Evolutionary conservation across 1,284 basidiomycete genomes (phyloP).

Genomic region (Ceratobasidium sp.): DNA sequence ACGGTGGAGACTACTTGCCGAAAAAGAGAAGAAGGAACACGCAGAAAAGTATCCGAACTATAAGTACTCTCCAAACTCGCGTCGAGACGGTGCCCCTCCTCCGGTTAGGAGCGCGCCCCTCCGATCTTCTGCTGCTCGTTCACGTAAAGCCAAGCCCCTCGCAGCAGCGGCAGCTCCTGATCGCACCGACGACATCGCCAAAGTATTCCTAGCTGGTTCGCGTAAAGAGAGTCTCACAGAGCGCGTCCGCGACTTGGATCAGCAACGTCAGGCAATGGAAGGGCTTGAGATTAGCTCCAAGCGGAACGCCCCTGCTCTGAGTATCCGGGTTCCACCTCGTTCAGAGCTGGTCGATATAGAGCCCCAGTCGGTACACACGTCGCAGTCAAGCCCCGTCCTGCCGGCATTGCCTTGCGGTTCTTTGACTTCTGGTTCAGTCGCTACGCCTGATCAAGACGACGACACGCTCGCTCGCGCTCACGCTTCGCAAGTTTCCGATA

Average conservation of each 20-base stretch:
- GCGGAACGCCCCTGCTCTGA: neutral
- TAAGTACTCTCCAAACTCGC: constrained; percentile 45
- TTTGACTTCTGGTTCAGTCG: neutral
- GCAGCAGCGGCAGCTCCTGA: too few relatives aligned
- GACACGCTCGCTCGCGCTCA: neutral
- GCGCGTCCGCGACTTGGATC: neutral
- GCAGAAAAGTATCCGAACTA: constrained; percentile 46
- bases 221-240: neutral
- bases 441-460: neutral
- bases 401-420: neutral
- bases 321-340: constrained; percentile 4
- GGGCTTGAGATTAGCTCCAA: constrained; percentile 1
- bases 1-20: constrained; percentile 38
- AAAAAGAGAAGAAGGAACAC: constrained; percentile 43
- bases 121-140: constrained; percentile 17
- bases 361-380: neutral
- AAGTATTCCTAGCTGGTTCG: constrained; percentile 1
- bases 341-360: neutral
- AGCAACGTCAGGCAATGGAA: neutral
- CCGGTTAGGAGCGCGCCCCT: neutral
- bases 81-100: constrained; percentile 28
- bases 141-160: constrained; percentile 16
- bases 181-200: neutral
- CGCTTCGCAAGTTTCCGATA: neutral
- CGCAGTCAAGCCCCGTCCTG: neutral